Percentiles rank a stretch among this genome's conserved stretches.
Conservation (phyloP, 176 grass and related monocot species). For the Canna indica region DNA sequence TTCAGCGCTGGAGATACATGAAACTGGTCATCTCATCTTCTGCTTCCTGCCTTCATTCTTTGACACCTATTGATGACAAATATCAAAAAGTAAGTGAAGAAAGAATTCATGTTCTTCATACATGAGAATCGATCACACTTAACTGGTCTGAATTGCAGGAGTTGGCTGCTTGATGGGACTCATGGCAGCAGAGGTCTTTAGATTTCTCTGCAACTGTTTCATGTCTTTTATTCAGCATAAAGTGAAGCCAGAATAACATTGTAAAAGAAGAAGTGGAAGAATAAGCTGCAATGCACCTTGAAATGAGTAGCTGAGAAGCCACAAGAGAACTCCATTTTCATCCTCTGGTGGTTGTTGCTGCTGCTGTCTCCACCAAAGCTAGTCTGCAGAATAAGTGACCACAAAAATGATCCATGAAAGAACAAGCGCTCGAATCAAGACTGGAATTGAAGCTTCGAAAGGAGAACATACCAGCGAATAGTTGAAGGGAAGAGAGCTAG, state of each 20-base stretch:
- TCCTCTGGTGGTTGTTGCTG: constrained; percentile 2
- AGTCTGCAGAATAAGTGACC: background rate
- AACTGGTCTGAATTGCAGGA: constrained; percentile 46
- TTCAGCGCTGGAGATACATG: background rate
- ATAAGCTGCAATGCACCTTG: constrained; percentile 19
- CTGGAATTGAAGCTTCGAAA: background rate
- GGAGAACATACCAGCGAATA: constrained; percentile 21
- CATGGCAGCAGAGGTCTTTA: constrained; percentile 33
- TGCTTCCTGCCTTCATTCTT: constrained; percentile 47
- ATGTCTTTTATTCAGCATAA: background rate
- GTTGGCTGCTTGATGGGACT: too few relatives aligned
- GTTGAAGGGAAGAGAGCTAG: constrained; percentile 63
- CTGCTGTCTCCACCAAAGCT: background rate
- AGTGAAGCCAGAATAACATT: background rate
- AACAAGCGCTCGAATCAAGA: background rate
- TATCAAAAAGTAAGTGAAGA: background rate
- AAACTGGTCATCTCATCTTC: constrained; percentile 39
- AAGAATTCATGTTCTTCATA: background rate
- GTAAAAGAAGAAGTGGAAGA: background rate
- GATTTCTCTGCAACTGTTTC: constrained; percentile 19
- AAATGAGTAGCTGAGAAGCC: constrained; percentile 36
- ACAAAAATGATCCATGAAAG: background rate
- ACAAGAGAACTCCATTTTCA: constrained; percentile 30
- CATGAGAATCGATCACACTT: constrained; percentile 22
- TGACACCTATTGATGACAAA: constrained; percentile 22